These are phyloP conservation scores for Blastomyces percursus DNA, from an alignment of 2,329 filamentous ascomycete species.

Conservation along the genomic window DNA sequence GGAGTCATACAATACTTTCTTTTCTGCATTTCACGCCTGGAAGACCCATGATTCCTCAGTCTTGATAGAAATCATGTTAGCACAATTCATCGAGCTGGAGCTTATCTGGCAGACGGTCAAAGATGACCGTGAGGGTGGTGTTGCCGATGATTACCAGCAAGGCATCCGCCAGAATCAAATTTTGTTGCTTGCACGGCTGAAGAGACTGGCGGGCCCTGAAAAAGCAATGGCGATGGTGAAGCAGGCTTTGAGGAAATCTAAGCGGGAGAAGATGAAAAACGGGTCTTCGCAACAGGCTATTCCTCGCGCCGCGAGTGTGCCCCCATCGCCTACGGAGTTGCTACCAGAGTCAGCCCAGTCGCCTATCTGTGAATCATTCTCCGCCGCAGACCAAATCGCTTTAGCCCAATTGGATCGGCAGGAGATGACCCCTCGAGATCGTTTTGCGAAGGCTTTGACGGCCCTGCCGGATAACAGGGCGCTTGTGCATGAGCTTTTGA, in stretches of 20 bases:
- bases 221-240: conserved; percentile 49
- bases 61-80: conserved; percentile 55
- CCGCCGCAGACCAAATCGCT: conserved; percentile 22
- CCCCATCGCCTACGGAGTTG: conserved; percentile 23
- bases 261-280: conserved; percentile 42
- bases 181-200: conserved; percentile 50
- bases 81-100: conserved; percentile 55
- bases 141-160: conserved; percentile 52
- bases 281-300: conserved; percentile 45
- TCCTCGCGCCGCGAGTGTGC: conserved; percentile 42
- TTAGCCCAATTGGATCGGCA: conserved; percentile 28
- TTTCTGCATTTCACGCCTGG: conserved; percentile 54
- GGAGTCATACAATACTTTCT: conserved; percentile 49
- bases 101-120: conserved; percentile 59
- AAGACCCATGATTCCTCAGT: conserved; percentile 53
- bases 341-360: conserved; percentile 30
- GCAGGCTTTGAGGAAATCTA: conserved; percentile 49
- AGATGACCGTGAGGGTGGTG: conserved; percentile 49
- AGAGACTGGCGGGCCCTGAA: conserved; percentile 51
- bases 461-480: conserved; percentile 51
- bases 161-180: conserved; percentile 58
- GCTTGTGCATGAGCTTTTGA: conserved; percentile 52
- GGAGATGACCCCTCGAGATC: conserved; percentile 28
- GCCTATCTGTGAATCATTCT: conserved; percentile 33
- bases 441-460: conserved; percentile 45